These are phyloP conservation scores for Coelastrella sp. DNA, from an alignment of 139 green algal genomes.

Conservation along the genomic window DNA sequence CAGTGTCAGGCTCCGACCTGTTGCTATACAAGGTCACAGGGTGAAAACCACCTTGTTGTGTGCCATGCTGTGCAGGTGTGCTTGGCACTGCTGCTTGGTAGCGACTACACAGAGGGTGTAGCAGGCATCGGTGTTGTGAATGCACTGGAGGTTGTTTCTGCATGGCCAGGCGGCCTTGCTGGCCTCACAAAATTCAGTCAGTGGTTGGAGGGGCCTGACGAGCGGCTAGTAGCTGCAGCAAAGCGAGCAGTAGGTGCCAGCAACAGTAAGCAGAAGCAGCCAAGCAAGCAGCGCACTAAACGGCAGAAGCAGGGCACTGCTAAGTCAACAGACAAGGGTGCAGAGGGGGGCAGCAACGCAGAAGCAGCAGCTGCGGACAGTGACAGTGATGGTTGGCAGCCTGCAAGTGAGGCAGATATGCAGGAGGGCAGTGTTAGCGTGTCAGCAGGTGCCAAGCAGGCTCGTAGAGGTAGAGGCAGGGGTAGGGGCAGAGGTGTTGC, in stretches of 20 bases:
- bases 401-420: not conserved
- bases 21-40: too few species aligned
- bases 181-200: constrained; percentile 70
- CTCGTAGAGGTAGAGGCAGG: not conserved
- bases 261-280: not conserved
- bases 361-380: not conserved
- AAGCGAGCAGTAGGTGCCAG: not conserved
- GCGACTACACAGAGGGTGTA: constrained; percentile 90
- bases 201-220: constrained; percentile 79
- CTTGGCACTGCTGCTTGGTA: constrained; percentile 95
- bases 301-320: not conserved
- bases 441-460: not conserved
- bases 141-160: constrained; percentile 91
- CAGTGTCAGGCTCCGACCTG: too few species aligned
- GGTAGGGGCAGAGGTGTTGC: not conserved
- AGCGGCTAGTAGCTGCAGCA: constrained; percentile 47
- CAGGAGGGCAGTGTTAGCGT: not conserved
- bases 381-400: too few species aligned
- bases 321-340: not conserved
- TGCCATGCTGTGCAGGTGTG: constrained; percentile 24
- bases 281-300: not conserved
- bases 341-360: not conserved
- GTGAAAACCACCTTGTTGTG: not conserved
- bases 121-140: constrained; percentile 94
- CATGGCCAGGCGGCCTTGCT: constrained; percentile 72